A percentile compares a stretch with the other conserved stretches of the same genome.
Conservation (phyloP, 2,329 filamentous ascomycete genomes). For the Dactylonectria estremocensis region DNA sequence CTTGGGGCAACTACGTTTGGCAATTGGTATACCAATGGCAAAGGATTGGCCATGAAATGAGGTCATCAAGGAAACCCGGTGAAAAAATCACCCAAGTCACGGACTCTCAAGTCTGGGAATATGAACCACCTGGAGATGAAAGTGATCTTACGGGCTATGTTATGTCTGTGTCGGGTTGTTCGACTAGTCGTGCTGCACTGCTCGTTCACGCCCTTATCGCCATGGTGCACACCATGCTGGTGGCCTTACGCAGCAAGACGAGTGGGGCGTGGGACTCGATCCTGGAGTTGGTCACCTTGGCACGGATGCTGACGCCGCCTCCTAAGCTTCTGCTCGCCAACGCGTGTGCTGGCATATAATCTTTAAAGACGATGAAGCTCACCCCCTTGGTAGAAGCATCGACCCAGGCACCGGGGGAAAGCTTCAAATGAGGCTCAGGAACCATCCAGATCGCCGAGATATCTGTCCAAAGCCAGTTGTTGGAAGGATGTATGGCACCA, state of each 20-base stretch:
- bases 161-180: slow-evolving; percentile 7
- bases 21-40: background rate
- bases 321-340: background rate
- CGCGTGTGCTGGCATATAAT: background rate
- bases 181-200: background rate
- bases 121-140: background rate
- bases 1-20: background rate
- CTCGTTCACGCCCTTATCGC: slow-evolving; percentile 14
- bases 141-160: slow-evolving; percentile 6
- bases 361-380: background rate
- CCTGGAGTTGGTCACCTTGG: slow-evolving; percentile 15
- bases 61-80: background rate
- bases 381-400: background rate
- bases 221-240: background rate
- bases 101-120: background rate
- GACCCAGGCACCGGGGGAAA: background rate
- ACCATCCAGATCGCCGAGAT: too few species aligned
- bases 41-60: background rate
- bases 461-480: too few species aligned
- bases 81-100: background rate
- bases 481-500: too few species aligned
- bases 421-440: background rate
- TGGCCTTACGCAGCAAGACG: background rate
- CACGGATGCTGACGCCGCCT: background rate
- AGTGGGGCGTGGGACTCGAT: background rate